Evolutionary conservation across 768 basidiomycete species (phyloP), one percentile per base, ranked within the genome.

Genomic region (Mrakia gelida): DNA sequence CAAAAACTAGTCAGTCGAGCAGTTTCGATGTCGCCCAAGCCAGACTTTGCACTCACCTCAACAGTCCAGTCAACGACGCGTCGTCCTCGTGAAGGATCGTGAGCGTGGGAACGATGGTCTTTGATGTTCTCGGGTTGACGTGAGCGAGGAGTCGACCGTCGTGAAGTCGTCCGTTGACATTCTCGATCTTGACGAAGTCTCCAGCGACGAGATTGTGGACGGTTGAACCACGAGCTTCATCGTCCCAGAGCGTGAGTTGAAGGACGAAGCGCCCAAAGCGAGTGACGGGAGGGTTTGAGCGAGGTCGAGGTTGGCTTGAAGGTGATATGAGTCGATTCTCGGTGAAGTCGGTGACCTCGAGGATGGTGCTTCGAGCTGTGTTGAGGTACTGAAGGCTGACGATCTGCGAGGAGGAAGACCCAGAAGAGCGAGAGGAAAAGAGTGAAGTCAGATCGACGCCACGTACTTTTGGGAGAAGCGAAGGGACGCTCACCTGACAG

Each of bases 281-380:
- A 4, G 32, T 38, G 23, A 23, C 10, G 34, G 67, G 67, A 18
- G 67, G 67, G 34, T 70, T 70, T 8, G 67, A 70, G 16, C 11
- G 18, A 3, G 67, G 67, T 26, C 3, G 34, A 38, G 67, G 67
- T 15, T 41, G 67, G 3, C 5, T 21, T 10, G 67, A 70, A n/a
- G 26, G 34, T 0, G 38, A 41, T 41, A 70, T 70, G 38, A n/a
- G 26, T 8, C 21, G 34, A 23, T 70, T 38, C 38, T 70, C 67
- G 38, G 21, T 21, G 34, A 70, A 70, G 38, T 70, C 67, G 41
- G 67, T 70, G 21, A 70, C 67, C 67, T 70, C 67, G 38, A 70
- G 34, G 67, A 70, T 18, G 26, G 41, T 41, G 26, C 41, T 70
- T 16, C 4, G 21, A 3, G 67, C 67, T 2, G 67, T 15, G 67